A percentile compares a stretch with the other conserved stretches of the same genome.
Conservation (phyloP, 495 filamentous ascomycete species). For the Aspergillus nanangensis region DNA sequence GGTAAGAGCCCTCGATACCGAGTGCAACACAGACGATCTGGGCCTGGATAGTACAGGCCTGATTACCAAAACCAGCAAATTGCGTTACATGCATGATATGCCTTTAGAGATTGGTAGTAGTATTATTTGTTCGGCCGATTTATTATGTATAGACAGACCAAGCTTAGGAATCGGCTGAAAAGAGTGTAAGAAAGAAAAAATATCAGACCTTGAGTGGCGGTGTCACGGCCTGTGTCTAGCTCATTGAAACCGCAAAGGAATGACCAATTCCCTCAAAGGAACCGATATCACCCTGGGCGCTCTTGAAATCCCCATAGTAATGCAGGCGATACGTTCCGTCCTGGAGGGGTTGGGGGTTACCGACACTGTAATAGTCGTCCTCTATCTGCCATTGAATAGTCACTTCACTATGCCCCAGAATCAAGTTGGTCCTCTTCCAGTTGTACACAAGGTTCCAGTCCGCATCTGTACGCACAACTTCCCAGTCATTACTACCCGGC, state of each 20-base stretch:
- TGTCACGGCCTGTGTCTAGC: background rate
- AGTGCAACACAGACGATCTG: too few species aligned
- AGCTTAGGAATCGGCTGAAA: background rate
- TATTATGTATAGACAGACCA: background rate
- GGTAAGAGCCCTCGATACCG: too few species aligned
- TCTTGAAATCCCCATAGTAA: constrained; percentile 85
- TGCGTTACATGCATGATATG: too few species aligned
- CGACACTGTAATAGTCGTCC: constrained; percentile 42
- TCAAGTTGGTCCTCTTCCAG: constrained; percentile 69
- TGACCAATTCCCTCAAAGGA: constrained; percentile 73
- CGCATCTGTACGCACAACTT: constrained; percentile 60
- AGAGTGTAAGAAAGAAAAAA: background rate
- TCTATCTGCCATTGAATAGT: constrained; percentile 76
- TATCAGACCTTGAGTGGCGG: background rate
- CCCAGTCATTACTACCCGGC: constrained; percentile 53
- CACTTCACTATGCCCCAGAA: constrained; percentile 77
- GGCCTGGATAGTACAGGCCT: too few species aligned
- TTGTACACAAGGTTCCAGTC: constrained; percentile 80
- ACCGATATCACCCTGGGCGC: constrained; percentile 58
- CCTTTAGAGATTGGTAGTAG: too few species aligned
- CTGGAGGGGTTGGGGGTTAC: constrained; percentile 32
- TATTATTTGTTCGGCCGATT: too few species aligned
- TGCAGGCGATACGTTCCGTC: constrained; percentile 71
- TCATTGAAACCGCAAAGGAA: constrained; percentile 49
- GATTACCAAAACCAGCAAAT: too few species aligned